These are phyloP conservation scores for Cercophora samala DNA, from an alignment of 495 filamentous ascomycete species.

Conservation along the genomic window DNA sequence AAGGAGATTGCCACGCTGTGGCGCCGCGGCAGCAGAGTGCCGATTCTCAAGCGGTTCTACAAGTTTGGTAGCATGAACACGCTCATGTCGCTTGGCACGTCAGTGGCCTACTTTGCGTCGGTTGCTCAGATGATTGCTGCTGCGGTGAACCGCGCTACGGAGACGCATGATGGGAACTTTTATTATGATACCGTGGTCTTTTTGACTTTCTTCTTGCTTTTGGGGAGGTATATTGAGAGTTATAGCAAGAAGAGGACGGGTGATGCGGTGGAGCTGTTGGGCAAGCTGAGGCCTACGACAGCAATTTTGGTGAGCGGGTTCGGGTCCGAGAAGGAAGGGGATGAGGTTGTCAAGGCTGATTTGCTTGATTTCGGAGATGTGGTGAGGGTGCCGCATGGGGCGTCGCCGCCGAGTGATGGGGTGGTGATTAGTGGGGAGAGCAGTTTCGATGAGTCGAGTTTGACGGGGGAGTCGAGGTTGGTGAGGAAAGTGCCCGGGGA, in stretches of 20 bases:
- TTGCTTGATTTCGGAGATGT: conserved; percentile 79
- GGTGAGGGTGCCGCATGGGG: conserved; percentile 71
- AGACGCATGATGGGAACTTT: conserved; percentile 53
- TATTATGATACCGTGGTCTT: conserved; percentile 97
- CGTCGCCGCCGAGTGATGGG: conserved; percentile 84
- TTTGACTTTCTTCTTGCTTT: conserved; percentile 84
- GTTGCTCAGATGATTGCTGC: conserved; percentile 73
- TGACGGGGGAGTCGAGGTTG: conserved; percentile 83
- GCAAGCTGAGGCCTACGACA: conserved; percentile 73
- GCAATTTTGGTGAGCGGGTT: conserved; percentile 62
- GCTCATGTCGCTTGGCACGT: conserved; percentile 83
- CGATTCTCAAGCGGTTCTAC: conserved; percentile 74
- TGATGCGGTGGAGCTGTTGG: conserved; percentile 77
- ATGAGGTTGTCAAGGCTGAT: conserved; percentile 58
- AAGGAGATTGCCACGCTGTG: conserved; percentile 80
- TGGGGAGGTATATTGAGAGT: conserved; percentile 75
- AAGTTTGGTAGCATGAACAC: conserved; percentile 97
- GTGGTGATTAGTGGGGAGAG: conserved; percentile 60
- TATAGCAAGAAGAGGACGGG: conserved; percentile 92
- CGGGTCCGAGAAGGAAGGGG: conserved; percentile 31
- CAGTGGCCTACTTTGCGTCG: conserved; percentile 83
- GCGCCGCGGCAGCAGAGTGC: conserved; percentile 73
- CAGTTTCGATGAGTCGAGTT: conserved; percentile 81
- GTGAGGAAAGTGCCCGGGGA: conserved; percentile 70
- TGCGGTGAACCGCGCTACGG: conserved; percentile 41